Evolutionary conservation across 2,329 filamentous ascomycete species (phyloP).

Genomic region (Sporothrix luriei): DNA sequence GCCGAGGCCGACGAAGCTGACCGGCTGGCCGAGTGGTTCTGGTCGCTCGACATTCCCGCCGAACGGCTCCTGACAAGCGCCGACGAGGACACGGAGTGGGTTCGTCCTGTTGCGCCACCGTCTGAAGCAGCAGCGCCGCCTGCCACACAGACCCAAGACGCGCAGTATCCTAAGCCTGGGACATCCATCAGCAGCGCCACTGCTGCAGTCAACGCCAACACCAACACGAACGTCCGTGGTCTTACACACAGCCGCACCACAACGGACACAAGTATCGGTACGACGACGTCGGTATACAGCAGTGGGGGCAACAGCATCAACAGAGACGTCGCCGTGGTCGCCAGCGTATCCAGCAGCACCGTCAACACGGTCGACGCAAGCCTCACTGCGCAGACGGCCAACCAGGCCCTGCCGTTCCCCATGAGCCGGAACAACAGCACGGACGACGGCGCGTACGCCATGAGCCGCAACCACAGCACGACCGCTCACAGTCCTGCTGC

Average conservation of each 20-base stretch:
- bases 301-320: constrained; percentile 30
- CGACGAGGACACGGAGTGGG: constrained; percentile 28
- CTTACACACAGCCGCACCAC: constrained; percentile 25
- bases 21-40: constrained; percentile 56
- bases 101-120: not conserved
- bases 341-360: not conserved
- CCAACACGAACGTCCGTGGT: not conserved
- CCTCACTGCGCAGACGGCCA: constrained; percentile 22
- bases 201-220: no score
- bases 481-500: not conserved
- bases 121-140: not conserved
- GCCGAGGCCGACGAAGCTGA: constrained; percentile 52
- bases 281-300: not conserved
- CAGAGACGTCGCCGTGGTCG: not conserved
- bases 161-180: not conserved
- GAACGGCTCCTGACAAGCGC: constrained; percentile 45
- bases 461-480: constrained; percentile 6
- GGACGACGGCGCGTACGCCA: constrained; percentile 33
- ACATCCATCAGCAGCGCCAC: constrained; percentile 13
- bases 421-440: constrained; percentile 32
- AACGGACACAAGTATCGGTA: constrained; percentile 23
- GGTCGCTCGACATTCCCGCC: constrained; percentile 52
- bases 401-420: constrained; percentile 13
- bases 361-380: not conserved
- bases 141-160: not conserved